Evolutionary conservation across 2,329 filamentous ascomycete genomes (phyloP).

Genomic region (Fusarium armeniacum): DNA sequence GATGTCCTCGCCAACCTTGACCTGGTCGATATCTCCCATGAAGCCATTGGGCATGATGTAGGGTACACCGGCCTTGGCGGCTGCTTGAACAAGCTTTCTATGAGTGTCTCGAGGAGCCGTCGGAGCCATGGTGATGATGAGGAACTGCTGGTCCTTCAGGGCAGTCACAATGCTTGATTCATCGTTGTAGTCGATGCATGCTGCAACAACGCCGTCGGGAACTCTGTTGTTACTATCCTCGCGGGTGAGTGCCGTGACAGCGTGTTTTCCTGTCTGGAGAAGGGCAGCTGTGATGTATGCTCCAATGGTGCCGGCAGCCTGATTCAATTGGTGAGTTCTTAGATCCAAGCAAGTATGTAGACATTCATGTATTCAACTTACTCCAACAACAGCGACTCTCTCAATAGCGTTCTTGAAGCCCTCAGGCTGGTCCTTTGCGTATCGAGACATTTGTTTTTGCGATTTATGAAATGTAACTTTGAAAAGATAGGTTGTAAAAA

Average conservation of each 20-base stretch:
- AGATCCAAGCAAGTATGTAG: too few species aligned
- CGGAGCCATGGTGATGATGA: constrained; percentile 65
- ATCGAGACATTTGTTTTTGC: constrained; percentile 26
- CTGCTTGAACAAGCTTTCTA: constrained; percentile 62
- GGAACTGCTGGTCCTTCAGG: constrained; percentile 66
- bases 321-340: neutral
- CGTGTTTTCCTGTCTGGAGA: constrained; percentile 64
- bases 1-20: constrained; percentile 51
- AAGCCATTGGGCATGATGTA: constrained; percentile 67
- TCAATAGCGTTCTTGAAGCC: constrained; percentile 54
- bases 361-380: constrained; percentile 47
- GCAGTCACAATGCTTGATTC: constrained; percentile 60
- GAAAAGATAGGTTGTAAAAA: too few species aligned
- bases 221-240: constrained; percentile 58
- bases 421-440: constrained; percentile 44
- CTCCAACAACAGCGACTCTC: constrained; percentile 60
- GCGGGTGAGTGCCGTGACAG: constrained; percentile 67
- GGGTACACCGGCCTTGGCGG: constrained; percentile 63
- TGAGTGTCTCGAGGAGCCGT: constrained; percentile 59
- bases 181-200: constrained; percentile 61
- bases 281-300: constrained; percentile 58
- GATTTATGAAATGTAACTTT: too few species aligned
- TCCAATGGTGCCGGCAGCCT: constrained; percentile 33
- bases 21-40: constrained; percentile 51
- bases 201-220: constrained; percentile 59